These are phyloP conservation scores for Hortiboletus campestris DNA, from an alignment of 768 basidiomycete genomes.

Conservation along the genomic window DNA sequence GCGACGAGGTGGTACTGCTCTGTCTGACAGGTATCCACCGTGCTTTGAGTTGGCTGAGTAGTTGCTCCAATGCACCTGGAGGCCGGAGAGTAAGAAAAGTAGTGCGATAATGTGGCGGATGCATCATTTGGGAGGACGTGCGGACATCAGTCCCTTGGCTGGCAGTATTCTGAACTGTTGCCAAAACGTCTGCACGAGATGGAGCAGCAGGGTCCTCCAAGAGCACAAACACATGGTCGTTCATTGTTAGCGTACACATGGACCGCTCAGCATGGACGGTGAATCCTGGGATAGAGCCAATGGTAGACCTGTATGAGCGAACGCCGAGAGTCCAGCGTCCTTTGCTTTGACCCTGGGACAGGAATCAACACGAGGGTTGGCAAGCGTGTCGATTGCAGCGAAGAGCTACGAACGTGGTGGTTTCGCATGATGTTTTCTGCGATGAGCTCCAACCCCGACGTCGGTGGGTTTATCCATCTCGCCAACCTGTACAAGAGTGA, in stretches of 20 bases:
- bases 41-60: slow-evolving; percentile 70
- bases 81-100: slow-evolving; percentile 77
- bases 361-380: slow-evolving; percentile 8
- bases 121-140: slow-evolving; percentile 17
- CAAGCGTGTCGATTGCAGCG: slow-evolving; percentile 11
- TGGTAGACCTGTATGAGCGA: slow-evolving; percentile 72
- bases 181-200: slow-evolving; percentile 55
- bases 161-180: slow-evolving; percentile 40
- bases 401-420: slow-evolving; percentile 52
- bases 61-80: slow-evolving; percentile 71
- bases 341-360: slow-evolving; percentile 50
- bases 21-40: slow-evolving; percentile 73
- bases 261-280: slow-evolving; percentile 58
- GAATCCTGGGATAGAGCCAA: slow-evolving; percentile 52
- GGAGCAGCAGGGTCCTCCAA: slow-evolving; percentile 77
- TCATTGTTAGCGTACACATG: slow-evolving; percentile 77
- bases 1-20: slow-evolving; percentile 34
- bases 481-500: slow-evolving; percentile 50
- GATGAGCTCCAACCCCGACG: slow-evolving; percentile 65
- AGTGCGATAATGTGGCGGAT: slow-evolving; percentile 61
- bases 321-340: slow-evolving; percentile 72
- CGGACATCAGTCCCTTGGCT: slow-evolving; percentile 15
- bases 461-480: slow-evolving; percentile 81
- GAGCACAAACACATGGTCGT: slow-evolving; percentile 75
- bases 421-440: slow-evolving; percentile 66